Conservation (phyloP, 495 filamentous ascomycete species). For the Trypethelium eluteriae region DNA sequence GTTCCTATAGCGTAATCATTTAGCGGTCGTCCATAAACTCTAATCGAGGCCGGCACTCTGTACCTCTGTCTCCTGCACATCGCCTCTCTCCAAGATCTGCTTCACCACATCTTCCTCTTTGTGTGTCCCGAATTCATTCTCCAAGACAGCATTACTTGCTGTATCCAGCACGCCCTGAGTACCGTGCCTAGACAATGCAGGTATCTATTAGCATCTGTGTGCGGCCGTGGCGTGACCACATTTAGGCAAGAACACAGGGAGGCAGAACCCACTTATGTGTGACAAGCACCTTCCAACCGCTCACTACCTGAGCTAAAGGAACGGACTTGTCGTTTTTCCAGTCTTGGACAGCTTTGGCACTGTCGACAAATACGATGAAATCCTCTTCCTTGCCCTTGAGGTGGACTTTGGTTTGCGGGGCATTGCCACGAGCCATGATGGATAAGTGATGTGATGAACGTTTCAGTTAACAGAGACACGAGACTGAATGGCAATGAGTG, state of each 20-base stretch:
- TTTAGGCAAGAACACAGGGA: neutral
- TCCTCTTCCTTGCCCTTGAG: conserved; percentile 83
- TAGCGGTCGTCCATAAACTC: conserved; percentile 12
- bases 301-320: conserved; percentile 76
- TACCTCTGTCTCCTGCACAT: conserved; percentile 34
- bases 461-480: conserved; percentile 12
- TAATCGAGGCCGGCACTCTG: neutral
- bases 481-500: neutral
- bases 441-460: neutral
- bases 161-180: conserved; percentile 69
- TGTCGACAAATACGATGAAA: conserved; percentile 86
- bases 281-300: conserved; percentile 80
- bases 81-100: conserved; percentile 72
- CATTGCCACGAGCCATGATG: conserved; percentile 72
- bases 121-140: conserved; percentile 79
- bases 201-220: conserved; percentile 12
- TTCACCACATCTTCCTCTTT: conserved; percentile 69
- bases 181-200: conserved; percentile 57
- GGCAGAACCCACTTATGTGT: conserved; percentile 70
- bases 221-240: neutral
- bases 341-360: conserved; percentile 58
- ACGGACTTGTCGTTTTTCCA: conserved; percentile 77
- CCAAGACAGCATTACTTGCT: conserved; percentile 64
- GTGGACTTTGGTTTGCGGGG: conserved; percentile 68
- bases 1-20: conserved; percentile 23